Evolutionary conservation across 352 stramenopile species (phyloP).

Genomic region (Hyaloperonospora brassicae): DNA sequence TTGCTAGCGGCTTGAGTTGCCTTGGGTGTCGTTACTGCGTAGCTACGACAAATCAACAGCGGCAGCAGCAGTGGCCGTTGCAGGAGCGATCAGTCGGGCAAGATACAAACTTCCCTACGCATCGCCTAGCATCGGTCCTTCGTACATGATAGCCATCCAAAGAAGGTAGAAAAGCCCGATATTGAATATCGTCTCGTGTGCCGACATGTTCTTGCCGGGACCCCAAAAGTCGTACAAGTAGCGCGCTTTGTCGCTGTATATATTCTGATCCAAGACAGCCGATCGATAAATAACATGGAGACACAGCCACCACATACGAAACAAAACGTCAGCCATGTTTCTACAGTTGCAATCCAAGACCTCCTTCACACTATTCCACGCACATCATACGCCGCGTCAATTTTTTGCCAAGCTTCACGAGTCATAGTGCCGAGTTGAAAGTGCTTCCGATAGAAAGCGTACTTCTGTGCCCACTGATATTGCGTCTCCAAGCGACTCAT

Average conservation of each 20-base stretch:
- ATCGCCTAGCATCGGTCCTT: conserved; percentile 3
- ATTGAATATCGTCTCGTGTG: conserved; percentile 47
- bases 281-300: background rate
- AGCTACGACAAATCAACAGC: conserved; percentile 25
- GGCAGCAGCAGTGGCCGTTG: conserved; percentile 3
- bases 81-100: conserved; percentile 9
- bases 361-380: conserved; percentile 1
- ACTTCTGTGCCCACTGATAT: conserved; percentile 61
- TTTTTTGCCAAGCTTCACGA: conserved; percentile 34
- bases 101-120: background rate
- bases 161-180: conserved; percentile 61
- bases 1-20: conserved; percentile 38
- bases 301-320: background rate
- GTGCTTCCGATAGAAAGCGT: conserved; percentile 43
- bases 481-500: conserved; percentile 41
- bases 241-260: conserved; percentile 51
- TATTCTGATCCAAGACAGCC: conserved; percentile 24
- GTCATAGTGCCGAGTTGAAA: conserved; percentile 45
- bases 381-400: conserved; percentile 65
- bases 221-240: conserved; percentile 63
- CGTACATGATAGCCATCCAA: conserved; percentile 57
- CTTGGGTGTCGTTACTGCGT: conserved; percentile 40
- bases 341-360: background rate
- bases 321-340: background rate
- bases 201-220: conserved; percentile 33